Conservation (phyloP, 225 moss, liverwort and hornwort genomes). For the Polytrichum commune region DNA sequence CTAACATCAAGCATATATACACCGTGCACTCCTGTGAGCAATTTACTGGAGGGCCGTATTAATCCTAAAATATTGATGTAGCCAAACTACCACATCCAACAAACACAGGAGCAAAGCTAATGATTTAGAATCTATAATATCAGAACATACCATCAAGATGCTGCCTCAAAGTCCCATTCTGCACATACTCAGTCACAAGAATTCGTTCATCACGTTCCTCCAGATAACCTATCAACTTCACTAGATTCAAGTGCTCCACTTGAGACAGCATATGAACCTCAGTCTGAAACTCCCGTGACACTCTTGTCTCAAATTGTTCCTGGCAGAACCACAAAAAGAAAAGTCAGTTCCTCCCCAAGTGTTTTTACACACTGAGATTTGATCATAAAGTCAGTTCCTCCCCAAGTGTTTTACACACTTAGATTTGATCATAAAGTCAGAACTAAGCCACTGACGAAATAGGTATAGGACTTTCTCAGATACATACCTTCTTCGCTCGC, state of each 20-base stretch:
- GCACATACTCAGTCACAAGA: constrained; percentile 75
- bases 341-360: constrained; percentile 14
- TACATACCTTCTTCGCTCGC: constrained; percentile 87
- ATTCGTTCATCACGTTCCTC: constrained; percentile 71
- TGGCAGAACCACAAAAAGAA: constrained; percentile 17
- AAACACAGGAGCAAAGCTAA: no score
- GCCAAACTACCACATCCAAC: no score
- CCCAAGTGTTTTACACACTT: background rate
- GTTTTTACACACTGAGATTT: background rate
- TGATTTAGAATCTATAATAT: no score
- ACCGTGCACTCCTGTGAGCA: no score
- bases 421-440: background rate
- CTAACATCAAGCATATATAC: no score
- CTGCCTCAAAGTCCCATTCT: constrained; percentile 80
- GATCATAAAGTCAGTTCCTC: constrained; percentile 12
- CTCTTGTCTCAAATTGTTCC: constrained; percentile 73
- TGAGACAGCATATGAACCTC: constrained; percentile 73
- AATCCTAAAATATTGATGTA: no score
- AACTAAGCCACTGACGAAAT: background rate
- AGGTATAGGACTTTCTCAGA: background rate
- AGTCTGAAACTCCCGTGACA: constrained; percentile 66
- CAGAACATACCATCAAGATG: constrained; percentile 68
- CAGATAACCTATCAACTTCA: constrained; percentile 70
- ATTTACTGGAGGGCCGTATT: no score
- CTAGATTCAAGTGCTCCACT: constrained; percentile 82